These are phyloP conservation scores for Yamadazyma tumulicola DNA, from an alignment of 805 yeast species.

Conservation along the genomic window DNA sequence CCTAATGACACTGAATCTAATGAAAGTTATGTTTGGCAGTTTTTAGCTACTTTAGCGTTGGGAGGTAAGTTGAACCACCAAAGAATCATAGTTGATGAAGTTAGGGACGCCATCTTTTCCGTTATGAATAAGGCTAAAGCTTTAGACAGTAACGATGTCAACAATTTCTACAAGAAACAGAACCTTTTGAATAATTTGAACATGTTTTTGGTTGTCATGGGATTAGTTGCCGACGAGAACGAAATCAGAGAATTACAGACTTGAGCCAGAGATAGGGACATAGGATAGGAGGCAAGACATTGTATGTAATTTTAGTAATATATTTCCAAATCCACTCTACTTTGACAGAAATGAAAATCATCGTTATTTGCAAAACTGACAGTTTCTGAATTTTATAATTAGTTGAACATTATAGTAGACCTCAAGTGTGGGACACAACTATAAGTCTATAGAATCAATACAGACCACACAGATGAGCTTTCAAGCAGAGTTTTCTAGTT, in stretches of 20 bases:
- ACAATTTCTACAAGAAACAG: constrained; percentile 44
- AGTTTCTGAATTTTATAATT: too few species aligned
- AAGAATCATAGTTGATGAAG: constrained; percentile 90
- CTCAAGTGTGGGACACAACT: too few species aligned
- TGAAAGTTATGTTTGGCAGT: constrained; percentile 85
- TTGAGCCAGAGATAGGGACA: not conserved
- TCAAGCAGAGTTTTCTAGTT: too few species aligned
- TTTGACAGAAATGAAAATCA: too few species aligned
- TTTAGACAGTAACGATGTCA: constrained; percentile 46
- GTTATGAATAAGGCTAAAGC: constrained; percentile 76
- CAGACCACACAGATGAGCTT: too few species aligned
- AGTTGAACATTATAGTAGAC: too few species aligned
- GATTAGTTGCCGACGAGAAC: constrained; percentile 84
- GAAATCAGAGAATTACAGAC: constrained; percentile 71
- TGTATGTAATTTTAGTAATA: too few species aligned
- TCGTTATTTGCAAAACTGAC: too few species aligned
- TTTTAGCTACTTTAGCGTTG: constrained; percentile 86
- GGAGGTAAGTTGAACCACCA: constrained; percentile 91
- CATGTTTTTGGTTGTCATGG: constrained; percentile 93
- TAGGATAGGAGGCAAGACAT: too few species aligned
- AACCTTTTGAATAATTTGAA: constrained; percentile 77
- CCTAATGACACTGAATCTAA: constrained; percentile 47
- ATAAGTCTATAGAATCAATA: too few species aligned
- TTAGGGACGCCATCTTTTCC: constrained; percentile 88
- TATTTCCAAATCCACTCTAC: not conserved